Percentiles rank a stretch among this genome's conserved stretches.
These are phyloP conservation scores for Podaxis rugospora DNA, from an alignment of 768 basidiomycete genomes.

Conservation along the genomic window DNA sequence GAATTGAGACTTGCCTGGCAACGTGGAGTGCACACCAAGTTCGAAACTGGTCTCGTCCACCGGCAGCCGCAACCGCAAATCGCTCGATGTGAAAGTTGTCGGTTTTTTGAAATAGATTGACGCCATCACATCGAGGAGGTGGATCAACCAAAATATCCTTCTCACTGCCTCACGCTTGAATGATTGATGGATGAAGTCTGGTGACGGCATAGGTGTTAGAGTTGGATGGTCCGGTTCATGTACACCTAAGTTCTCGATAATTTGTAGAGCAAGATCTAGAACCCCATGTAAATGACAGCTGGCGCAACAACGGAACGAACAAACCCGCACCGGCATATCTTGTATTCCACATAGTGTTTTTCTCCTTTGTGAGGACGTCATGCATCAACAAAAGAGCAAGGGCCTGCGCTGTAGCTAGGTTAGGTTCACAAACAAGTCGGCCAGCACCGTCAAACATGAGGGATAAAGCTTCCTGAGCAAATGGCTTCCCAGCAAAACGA, in stretches of 20 bases:
- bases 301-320: slow-evolving; percentile 14
- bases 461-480: slow-evolving; percentile 58
- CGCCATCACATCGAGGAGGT: slow-evolving; percentile 51
- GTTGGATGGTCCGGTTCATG: slow-evolving; percentile 59
- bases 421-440: slow-evolving; percentile 56
- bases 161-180: slow-evolving; percentile 78
- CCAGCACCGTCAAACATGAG: slow-evolving; percentile 72
- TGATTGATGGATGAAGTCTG: slow-evolving; percentile 54
- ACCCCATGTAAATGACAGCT: slow-evolving; percentile 20
- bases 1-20: slow-evolving; percentile 38
- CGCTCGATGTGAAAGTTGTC: slow-evolving; percentile 35
- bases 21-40: slow-evolving; percentile 54
- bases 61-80: slow-evolving; percentile 64
- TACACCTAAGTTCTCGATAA: slow-evolving; percentile 64
- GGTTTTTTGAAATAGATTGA: slow-evolving; percentile 43
- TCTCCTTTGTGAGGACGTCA: slow-evolving; percentile 47
- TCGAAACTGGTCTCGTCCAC: slow-evolving; percentile 82
- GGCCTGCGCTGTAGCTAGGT: slow-evolving; percentile 70
- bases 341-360: slow-evolving; percentile 31
- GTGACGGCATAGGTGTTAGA: slow-evolving; percentile 53
- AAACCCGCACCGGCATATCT: slow-evolving; percentile 45
- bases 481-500: slow-evolving; percentile 51
- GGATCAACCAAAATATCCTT: slow-evolving; percentile 77
- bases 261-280: slow-evolving; percentile 58
- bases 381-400: slow-evolving; percentile 70